phyloP scores from a whole-genome alignment of 768 basidiomycete genomes.

The Rhizopogon sp. region DNA sequence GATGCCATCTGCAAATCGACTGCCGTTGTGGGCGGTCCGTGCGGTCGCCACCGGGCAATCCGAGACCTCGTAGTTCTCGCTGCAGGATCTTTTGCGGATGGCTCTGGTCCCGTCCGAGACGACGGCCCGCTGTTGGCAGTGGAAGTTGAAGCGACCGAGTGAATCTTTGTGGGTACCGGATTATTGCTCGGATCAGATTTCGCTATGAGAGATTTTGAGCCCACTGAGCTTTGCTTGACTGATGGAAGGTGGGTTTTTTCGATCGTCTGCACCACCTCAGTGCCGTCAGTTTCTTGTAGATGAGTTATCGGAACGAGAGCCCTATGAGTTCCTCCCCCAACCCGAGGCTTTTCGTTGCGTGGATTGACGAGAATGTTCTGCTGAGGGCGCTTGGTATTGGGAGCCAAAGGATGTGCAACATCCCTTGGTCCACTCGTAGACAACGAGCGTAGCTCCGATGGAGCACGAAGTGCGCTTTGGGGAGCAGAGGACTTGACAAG shows the following conservation, averaged over 20 bases:
- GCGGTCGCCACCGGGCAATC: no score
- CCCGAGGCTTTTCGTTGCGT: not conserved
- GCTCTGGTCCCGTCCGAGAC: no score
- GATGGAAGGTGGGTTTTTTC: not conserved
- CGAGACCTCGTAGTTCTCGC: not conserved
- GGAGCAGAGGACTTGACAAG: no score
- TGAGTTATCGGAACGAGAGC: slow-evolving; percentile 20
- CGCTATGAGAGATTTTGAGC: not conserved
- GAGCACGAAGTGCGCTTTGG: no score
- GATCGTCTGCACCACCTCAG: not conserved
- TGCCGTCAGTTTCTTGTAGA: not conserved
- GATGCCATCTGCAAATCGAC: not conserved
- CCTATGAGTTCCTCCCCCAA: slow-evolving; percentile 21
- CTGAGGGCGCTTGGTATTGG: slow-evolving; percentile 1
- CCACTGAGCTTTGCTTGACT: not conserved
- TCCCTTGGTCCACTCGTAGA: not conserved
- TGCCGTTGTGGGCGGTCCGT: not conserved
- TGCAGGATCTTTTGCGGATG: no score
- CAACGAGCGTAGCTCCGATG: not conserved
- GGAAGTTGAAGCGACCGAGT: no score
- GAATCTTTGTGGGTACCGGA: no score
- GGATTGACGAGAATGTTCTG: not conserved
- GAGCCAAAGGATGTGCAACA: not conserved
- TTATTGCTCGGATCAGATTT: no score
- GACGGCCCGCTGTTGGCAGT: no score